Evolutionary conservation across 306 rosid species (phyloP), one percentile per base, ranked within the genome.

Genomic region (Prosopis cineraria): DNA sequence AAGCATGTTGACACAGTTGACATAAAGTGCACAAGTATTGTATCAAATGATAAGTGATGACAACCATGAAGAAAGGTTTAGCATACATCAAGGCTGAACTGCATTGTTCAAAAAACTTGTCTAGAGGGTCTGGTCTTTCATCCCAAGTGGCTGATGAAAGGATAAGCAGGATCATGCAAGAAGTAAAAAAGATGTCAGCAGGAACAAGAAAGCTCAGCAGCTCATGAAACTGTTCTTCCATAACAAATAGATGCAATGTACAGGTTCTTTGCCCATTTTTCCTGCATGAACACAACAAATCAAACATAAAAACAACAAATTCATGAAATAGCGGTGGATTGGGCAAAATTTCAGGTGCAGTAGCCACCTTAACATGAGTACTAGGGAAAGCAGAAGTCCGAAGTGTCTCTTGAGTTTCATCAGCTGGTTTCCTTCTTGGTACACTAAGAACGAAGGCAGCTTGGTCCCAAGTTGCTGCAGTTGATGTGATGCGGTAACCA

Each of bases 341-440:
- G 34, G 19, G 9, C 20, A 7, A 19, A 41, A 55, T 44, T 48
- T 27, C 22, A 55, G 70, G 40, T 30, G 31, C 20, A 33, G 41
- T 56, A 30, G 59, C 64, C 48, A 91, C 97, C 97, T 92, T 92
- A 14, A 90, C 93, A 50, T 90, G 95, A 53, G 95, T 84, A 73
- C 95, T 87, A 47, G 97, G 97, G 79, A 92, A 92, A 44, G 93
- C 90, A 80, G 94, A 88, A 10, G 97, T 92, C 14, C 93, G 88
- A 19, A 91, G 97, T 7, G 97, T 91, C 82, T 91, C 97, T 77
- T 91, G 96, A 67, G 94, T 91, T 81, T 92, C 97, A 85, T 92
- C 97, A 2, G 84, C 60, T 0, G 79, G 91, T 79, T 90, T 92
- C 83, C 95, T 82, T 76, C 90, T 88, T 7, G 93, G 95, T 37